phyloP scores from a whole-genome alignment of 495 filamentous ascomycete genomes.

The Evernia prunastri region DNA sequence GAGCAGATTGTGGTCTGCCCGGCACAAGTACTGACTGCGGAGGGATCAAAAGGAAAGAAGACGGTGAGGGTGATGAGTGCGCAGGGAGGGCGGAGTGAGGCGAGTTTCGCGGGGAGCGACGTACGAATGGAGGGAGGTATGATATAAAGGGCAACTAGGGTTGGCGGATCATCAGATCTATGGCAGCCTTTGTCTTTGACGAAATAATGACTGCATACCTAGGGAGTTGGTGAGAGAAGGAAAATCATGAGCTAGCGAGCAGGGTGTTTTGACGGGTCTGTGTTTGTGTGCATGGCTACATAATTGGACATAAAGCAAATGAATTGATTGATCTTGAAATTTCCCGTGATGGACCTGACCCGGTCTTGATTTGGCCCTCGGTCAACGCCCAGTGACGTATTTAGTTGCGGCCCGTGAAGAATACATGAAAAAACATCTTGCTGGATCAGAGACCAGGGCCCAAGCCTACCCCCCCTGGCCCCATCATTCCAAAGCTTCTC shows the following conservation, averaged over 20 bases:
- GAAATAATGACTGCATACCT: constrained; percentile 18
- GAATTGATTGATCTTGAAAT: not conserved
- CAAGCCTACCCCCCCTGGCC: not conserved
- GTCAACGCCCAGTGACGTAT: not conserved
- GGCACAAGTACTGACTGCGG: constrained; percentile 77
- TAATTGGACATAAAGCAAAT: not conserved
- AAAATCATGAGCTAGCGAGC: not conserved
- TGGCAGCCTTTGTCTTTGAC: constrained; percentile 9
- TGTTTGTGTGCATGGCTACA: not conserved
- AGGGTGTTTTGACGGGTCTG: not conserved
- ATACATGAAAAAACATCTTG: not conserved
- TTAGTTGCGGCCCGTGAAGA: not conserved
- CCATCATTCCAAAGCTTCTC: not conserved
- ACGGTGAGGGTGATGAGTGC: constrained; percentile 38
- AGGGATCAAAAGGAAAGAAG: constrained; percentile 41
- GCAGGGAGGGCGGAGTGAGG: constrained; percentile 36
- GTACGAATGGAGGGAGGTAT: constrained; percentile 45
- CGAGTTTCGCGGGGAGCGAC: constrained; percentile 43
- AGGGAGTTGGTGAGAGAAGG: not conserved
- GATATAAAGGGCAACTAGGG: constrained; percentile 45
- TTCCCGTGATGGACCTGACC: not conserved
- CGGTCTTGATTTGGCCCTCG: not conserved
- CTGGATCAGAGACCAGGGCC: not conserved
- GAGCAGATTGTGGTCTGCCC: constrained; percentile 91
- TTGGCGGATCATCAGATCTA: constrained; percentile 19